Evolutionary conservation across 805 yeast genomes (phyloP).

Genomic region (Saccharomycopsis capsularis): DNA sequence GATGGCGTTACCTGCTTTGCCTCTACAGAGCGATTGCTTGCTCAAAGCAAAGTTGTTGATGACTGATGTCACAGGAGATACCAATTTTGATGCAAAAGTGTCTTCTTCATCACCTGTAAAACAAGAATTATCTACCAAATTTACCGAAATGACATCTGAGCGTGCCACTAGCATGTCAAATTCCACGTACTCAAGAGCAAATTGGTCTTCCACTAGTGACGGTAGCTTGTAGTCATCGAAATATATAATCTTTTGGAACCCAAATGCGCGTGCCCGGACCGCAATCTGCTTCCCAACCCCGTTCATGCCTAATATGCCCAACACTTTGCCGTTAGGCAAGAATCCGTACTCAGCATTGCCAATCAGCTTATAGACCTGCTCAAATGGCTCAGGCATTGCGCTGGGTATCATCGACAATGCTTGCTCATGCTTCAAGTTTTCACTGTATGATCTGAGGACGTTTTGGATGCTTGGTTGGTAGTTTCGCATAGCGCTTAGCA

Average conservation of each 20-base stretch:
- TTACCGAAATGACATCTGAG: slow-evolving; percentile 7
- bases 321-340: slow-evolving; percentile 11
- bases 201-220: background rate
- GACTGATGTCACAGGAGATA: background rate
- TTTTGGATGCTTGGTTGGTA: slow-evolving; percentile 5
- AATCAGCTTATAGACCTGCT: background rate
- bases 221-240: slow-evolving; percentile 7
- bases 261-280: slow-evolving; percentile 1
- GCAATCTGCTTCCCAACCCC: slow-evolving; percentile 8
- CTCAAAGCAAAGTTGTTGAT: background rate
- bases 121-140: no score
- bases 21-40: no score
- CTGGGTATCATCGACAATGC: no score
- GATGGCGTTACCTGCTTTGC: no score
- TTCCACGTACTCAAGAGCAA: slow-evolving; percentile 12
- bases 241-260: slow-evolving; percentile 12
- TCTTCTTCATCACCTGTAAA: no score
- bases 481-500: slow-evolving; percentile 16
- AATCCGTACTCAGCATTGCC: slow-evolving; percentile 4
- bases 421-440: slow-evolving; percentile 2
- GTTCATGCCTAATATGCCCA: slow-evolving; percentile 18
- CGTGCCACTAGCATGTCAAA: slow-evolving; percentile 1
- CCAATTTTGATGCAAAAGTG: no score
- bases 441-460: background rate
- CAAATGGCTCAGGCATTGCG: slow-evolving; percentile 4